These are phyloP conservation scores for Entamoeba histolytica DNA, from an alignment of 208 protist species.

Conservation along the genomic window DNA sequence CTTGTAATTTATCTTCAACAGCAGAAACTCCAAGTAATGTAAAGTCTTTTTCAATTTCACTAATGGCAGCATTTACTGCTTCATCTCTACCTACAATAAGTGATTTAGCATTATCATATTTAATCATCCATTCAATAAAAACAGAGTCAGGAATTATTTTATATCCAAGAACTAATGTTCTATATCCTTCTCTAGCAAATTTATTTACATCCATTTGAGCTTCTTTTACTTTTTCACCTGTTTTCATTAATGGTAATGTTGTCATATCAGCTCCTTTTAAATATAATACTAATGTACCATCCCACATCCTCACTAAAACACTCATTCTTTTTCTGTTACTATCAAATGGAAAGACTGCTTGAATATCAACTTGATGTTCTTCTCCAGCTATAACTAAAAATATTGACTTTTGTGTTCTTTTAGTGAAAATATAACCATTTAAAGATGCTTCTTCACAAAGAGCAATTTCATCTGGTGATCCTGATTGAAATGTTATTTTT, in stretches of 20 bases:
- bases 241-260: neutral
- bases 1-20: slow-evolving; percentile 35
- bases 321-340: neutral
- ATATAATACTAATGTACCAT: neutral
- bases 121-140: neutral
- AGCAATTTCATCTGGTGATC: neutral
- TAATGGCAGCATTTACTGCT: neutral
- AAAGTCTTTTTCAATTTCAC: neutral
- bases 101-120: neutral
- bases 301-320: neutral
- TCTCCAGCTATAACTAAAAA: neutral
- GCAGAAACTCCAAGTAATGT: slow-evolving; percentile 13
- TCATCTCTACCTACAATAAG: neutral
- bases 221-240: neutral
- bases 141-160: neutral
- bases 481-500: neutral
- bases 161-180: neutral
- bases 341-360: neutral
- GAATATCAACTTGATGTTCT: neutral
- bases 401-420: neutral
- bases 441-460: neutral
- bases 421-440: neutral
- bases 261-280: neutral
- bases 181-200: neutral
- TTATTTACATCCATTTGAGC: neutral